Percentiles rank a stretch among this genome's conserved stretches.
Evolutionary conservation across 169 alveolate genomes (phyloP).

Genomic region (Plasmodium vinckei): DNA sequence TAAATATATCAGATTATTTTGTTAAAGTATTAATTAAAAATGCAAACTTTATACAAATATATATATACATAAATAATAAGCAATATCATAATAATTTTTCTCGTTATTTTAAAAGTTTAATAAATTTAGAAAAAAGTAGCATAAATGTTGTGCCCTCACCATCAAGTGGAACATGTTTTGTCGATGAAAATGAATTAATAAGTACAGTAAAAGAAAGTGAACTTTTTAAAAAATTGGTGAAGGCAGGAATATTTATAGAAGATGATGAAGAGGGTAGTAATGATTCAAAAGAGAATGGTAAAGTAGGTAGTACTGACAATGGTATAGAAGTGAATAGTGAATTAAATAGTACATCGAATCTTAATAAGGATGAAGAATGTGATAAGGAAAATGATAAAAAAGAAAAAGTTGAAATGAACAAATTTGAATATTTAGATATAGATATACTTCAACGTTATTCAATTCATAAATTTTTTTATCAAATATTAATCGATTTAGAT

Average conservation of each 20-base stretch:
- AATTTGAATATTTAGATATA: neutral
- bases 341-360: neutral
- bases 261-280: neutral
- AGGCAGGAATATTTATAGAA: neutral
- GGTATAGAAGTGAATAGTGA: neutral
- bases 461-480: constrained; percentile 62
- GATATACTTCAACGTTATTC: constrained; percentile 38
- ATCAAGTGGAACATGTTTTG: neutral
- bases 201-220: neutral
- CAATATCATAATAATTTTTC: constrained; percentile 56
- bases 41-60: constrained; percentile 61
- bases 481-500: constrained; percentile 67
- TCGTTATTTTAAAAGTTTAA: constrained; percentile 47
- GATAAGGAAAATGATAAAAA: neutral
- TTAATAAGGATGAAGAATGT: neutral
- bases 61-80: constrained; percentile 48
- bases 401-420: neutral
- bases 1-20: constrained; percentile 56
- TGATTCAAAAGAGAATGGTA: neutral
- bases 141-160: neutral
- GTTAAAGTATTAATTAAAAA: constrained; percentile 63
- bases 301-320: neutral
- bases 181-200: neutral
- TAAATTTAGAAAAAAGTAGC: neutral
- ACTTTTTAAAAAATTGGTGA: too few species aligned